These are phyloP conservation scores for Metarhizium guizhouense DNA, from an alignment of 2,329 filamentous ascomycete genomes.

Conservation along the genomic window DNA sequence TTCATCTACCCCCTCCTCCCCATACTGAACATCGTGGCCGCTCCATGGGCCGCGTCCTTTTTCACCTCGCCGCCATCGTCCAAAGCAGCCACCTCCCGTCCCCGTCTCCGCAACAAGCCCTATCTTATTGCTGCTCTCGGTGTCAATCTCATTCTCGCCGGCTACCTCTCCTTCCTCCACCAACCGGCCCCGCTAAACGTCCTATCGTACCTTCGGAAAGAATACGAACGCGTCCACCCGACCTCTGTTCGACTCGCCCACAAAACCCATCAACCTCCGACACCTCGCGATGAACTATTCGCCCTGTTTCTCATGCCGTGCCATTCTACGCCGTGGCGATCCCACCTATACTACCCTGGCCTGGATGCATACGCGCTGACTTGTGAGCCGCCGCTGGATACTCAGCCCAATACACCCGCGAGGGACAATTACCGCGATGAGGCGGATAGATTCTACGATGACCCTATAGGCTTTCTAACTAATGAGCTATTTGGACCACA, in stretches of 20 bases:
- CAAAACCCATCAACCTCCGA: constrained; percentile 9
- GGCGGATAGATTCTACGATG: constrained; percentile 82
- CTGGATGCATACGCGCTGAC: constrained; percentile 77
- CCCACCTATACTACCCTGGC: constrained; percentile 66
- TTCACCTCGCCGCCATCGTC: constrained; percentile 38
- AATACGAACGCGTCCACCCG: constrained; percentile 55
- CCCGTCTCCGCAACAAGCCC: constrained; percentile 39
- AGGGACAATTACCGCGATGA: constrained; percentile 72
- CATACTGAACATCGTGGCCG: constrained; percentile 72
- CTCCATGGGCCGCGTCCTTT: constrained; percentile 55
- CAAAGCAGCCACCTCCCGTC: constrained; percentile 16
- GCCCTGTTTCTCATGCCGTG: constrained; percentile 89
- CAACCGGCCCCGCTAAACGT: constrained; percentile 72
- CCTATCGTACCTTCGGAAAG: constrained; percentile 62
- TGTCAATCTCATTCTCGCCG: constrained; percentile 61
- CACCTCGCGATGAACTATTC: constrained; percentile 39
- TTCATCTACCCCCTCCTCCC: constrained; percentile 93
- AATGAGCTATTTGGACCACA: constrained; percentile 36
- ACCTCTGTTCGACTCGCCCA: constrained; percentile 14
- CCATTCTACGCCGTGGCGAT: constrained; percentile 92
- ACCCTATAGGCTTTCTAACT: constrained; percentile 45
- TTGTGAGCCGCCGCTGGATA: constrained; percentile 79
- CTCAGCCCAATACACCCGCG: constrained; percentile 46
- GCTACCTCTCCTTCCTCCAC: constrained; percentile 69
- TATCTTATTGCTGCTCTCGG: constrained; percentile 51